Evolutionary conservation across 192 early-diverging fungal genomes (phyloP), one percentile per base, ranked within the genome.

Genomic region (Rhizoclosmatium sp.): DNA sequence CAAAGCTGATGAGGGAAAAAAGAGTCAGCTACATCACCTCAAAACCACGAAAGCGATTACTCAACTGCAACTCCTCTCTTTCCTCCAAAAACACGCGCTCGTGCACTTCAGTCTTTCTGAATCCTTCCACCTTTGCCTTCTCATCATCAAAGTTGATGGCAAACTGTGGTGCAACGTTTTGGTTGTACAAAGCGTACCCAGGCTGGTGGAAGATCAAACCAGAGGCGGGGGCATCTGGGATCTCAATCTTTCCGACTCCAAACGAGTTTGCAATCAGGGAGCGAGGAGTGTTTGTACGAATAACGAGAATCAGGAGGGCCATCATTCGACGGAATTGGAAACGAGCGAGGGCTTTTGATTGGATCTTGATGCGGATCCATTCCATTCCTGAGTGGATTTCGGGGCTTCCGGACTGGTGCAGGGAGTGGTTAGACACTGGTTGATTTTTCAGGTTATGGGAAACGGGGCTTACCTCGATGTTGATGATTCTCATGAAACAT

Each of bases 271-370:
- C 83, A 64, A 84, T 65, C 41, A 84, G 31, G 39, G 76, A 65
- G 4, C 83, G 68, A 3, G 83, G 83, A 10, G 83, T 84, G 77
- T 84, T 81, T 21, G 83, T 84, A n/a, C 83, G 75, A 58, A 81
- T 61, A 0, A 81, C 80, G 45, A 79, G 45, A 40, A 84, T 69
- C 69, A 75, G 19, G 44, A 83, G 42, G 59, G 59, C 75, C 23
- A 84, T 74, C 83, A 84, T 84, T 2, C 73, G 65, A 60, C 83
- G 83, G 80, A 84, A 79, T 71, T 84, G 83, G 77, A 65, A 78
- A 4, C 78, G 61, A 16, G 80, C 83, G 51, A 84, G 49, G 3
- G 76, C 77, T n/a, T 66, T 65, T 5, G 76, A 68, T 59, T 81
- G 80, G 16, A 79, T 71, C 67, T 84, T 84, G 61, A 84, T 67